These are phyloP conservation scores for Ceratobasidium sp. DNA, from an alignment of 1,284 basidiomycete species.

Conservation along the genomic window DNA sequence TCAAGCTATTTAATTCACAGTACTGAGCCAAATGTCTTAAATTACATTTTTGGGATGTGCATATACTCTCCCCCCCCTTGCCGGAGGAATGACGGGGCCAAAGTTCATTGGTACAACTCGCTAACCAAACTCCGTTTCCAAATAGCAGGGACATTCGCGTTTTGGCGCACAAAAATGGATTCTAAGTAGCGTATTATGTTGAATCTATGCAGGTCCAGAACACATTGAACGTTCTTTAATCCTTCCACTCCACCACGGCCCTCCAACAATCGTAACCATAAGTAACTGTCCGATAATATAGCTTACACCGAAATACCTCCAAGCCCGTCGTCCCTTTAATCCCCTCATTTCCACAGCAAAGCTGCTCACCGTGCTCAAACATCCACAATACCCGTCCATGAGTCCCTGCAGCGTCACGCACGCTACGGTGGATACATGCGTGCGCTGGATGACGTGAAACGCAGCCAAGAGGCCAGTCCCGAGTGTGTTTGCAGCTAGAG, in stretches of 20 bases:
- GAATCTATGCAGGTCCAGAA: constrained; percentile 53
- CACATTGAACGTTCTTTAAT: constrained; percentile 58
- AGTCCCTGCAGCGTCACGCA: constrained; percentile 85
- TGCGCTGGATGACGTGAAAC: constrained; percentile 76
- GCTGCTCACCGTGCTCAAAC: constrained; percentile 93
- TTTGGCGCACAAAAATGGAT: too few species aligned
- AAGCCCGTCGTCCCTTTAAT: constrained; percentile 67
- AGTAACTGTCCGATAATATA: constrained; percentile 77
- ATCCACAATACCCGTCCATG: constrained; percentile 93
- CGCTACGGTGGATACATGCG: constrained; percentile 56
- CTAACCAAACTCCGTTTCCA: too few species aligned
- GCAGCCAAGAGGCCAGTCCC: constrained; percentile 81
- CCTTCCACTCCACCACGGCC: constrained; percentile 67
- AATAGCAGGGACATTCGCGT: too few species aligned
- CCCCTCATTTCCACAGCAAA: constrained; percentile 84
- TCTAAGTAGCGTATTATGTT: too few species aligned
- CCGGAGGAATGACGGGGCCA: too few species aligned
- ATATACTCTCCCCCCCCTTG: too few species aligned
- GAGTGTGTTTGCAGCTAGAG: constrained; percentile 84
- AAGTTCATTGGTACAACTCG: too few species aligned
- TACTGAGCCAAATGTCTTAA: too few species aligned
- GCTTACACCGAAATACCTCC: constrained; percentile 76
- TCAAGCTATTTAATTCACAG: too few species aligned
- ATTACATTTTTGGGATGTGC: too few species aligned
- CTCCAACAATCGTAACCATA: constrained; percentile 80